Conservation (phyloP, 2,329 filamentous ascomycete species). For the Ascochyta clinopodiicola region DNA sequence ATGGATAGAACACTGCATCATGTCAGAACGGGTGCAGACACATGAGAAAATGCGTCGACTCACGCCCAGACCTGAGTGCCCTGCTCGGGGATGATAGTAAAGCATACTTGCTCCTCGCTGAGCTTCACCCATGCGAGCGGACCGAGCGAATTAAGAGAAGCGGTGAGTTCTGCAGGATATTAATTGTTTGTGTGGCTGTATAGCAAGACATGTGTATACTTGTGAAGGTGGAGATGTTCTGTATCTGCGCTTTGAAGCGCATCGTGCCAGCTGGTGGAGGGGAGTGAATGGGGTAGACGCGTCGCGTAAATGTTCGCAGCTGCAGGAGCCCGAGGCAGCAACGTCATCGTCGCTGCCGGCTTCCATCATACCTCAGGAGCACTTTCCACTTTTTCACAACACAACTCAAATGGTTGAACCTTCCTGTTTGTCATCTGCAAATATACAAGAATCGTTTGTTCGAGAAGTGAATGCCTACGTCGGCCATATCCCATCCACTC, state of each 20-base stretch:
- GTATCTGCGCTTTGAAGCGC: constrained; percentile 61
- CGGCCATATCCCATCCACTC: neutral
- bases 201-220: constrained; percentile 48
- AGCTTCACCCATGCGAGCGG: constrained; percentile 91
- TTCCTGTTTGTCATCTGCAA: too few species aligned
- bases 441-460: neutral
- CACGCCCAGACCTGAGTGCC: constrained; percentile 97
- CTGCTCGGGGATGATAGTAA: constrained; percentile 93
- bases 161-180: constrained; percentile 61
- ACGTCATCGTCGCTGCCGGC: constrained; percentile 6
- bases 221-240: constrained; percentile 60
- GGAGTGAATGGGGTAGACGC: constrained; percentile 4
- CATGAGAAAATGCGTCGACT: constrained; percentile 48
- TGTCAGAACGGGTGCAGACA: constrained; percentile 26
- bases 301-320: constrained; percentile 16
- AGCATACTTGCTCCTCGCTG: constrained; percentile 84
- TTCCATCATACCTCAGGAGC: neutral
- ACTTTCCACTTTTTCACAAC: neutral
- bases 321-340: constrained; percentile 11
- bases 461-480: neutral
- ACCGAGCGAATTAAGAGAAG: constrained; percentile 70
- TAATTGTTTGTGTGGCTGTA: neutral
- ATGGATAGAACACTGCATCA: constrained; percentile 49
- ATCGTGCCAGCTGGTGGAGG: constrained; percentile 42
- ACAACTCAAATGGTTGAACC: neutral